Conservation (phyloP, 1,284 basidiomycete genomes). For the Mycena sp. region DNA sequence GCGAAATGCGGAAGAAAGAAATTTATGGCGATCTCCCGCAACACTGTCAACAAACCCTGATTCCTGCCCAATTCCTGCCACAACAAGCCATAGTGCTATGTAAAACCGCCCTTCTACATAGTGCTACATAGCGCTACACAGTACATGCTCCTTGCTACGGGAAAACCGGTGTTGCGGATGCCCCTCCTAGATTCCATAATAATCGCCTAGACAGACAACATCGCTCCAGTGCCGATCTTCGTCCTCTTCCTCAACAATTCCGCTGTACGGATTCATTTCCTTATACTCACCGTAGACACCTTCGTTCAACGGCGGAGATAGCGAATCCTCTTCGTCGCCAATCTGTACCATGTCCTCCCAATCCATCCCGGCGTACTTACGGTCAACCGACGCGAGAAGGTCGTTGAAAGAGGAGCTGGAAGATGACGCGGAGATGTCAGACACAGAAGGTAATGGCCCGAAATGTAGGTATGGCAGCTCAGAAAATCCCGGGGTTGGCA, state of each 20-base stretch:
- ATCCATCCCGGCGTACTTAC: constrained; percentile 18
- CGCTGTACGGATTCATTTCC: background rate
- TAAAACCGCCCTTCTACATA: too few relatives aligned
- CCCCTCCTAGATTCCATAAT: too few relatives aligned
- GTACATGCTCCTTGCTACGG: too few relatives aligned
- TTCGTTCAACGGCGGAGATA: too few relatives aligned
- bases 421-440: background rate
- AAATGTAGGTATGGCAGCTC: background rate
- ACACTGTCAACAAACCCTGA: too few relatives aligned
- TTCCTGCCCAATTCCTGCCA: too few relatives aligned
- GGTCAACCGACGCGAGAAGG: constrained; percentile 24
- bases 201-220: constrained; percentile 15
- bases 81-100: too few relatives aligned
- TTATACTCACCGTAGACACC: background rate
- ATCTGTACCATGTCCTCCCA: constrained; percentile 19
- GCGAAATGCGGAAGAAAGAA: too few relatives aligned
- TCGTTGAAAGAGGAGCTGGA: constrained; percentile 16
- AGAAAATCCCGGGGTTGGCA: background rate
- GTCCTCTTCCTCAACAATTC: background rate
- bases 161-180: too few relatives aligned
- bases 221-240: constrained; percentile 16
- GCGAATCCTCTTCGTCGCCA: background rate
- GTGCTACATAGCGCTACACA: too few relatives aligned
- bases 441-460: background rate
- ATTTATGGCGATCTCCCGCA: too few relatives aligned